These are phyloP conservation scores for Paecilomyces dactylethromorphus DNA, from an alignment of 2,329 filamentous ascomycete genomes.

Conservation along the genomic window DNA sequence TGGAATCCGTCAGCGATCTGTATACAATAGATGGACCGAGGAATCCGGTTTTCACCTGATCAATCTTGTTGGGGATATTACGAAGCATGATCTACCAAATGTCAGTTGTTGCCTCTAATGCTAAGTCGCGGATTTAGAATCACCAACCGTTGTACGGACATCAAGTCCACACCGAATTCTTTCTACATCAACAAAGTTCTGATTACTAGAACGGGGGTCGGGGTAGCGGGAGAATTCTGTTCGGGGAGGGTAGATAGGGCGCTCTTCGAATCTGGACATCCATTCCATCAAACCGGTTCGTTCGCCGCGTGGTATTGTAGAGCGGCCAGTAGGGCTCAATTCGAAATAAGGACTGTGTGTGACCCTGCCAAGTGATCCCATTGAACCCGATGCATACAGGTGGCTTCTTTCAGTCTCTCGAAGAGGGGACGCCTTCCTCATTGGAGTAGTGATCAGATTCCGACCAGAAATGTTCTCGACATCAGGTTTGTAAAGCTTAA, in stretches of 20 bases:
- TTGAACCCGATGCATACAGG: constrained; percentile 6
- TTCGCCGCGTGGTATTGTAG: constrained; percentile 30
- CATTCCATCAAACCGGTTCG: constrained; percentile 24
- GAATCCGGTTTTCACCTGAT: constrained; percentile 42
- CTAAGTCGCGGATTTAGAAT: background rate
- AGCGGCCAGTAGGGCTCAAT: constrained; percentile 34
- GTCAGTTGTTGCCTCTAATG: constrained; percentile 3
- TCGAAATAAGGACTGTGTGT: constrained; percentile 20
- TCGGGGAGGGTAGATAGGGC: constrained; percentile 20
- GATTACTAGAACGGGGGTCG: constrained; percentile 27
- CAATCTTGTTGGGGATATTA: constrained; percentile 88
- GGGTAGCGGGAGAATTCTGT: constrained; percentile 18
- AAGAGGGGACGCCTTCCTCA: constrained; percentile 9
- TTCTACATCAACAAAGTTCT: constrained; percentile 39
- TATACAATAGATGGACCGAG: constrained; percentile 8
- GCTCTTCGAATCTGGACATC: constrained; percentile 23
- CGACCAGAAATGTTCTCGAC: constrained; percentile 11
- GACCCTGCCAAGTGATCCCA: constrained; percentile 5
- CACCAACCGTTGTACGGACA: constrained; percentile 65
- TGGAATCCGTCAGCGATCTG: constrained; percentile 25
- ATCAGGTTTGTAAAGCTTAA: constrained; percentile 25
- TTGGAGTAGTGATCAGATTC: constrained; percentile 9
- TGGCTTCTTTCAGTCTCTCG: constrained; percentile 11
- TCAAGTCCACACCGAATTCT: constrained; percentile 56
- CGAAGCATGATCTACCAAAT: constrained; percentile 73